phyloP scores from a whole-genome alignment of 129 eudicot genomes.

The Gnaphalium uliginosum region DNA sequence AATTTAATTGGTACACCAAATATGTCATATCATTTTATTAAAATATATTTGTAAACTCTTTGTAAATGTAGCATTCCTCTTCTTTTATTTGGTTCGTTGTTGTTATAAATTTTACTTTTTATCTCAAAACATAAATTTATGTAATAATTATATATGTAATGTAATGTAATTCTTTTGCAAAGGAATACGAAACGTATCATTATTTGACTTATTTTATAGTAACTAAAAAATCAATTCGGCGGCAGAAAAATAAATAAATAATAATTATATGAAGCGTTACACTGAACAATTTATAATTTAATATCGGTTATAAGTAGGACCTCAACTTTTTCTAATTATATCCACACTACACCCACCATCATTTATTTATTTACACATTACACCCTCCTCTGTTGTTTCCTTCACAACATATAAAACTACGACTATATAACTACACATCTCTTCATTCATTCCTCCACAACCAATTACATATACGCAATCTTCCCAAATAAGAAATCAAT shows the following conservation, averaged over 20 bases:
- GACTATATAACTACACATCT: constrained; percentile 1
- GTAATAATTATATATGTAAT: too few relatives aligned
- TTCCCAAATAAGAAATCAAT: neutral
- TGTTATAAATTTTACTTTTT: too few relatives aligned
- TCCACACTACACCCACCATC: constrained; percentile 16
- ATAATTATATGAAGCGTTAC: neutral
- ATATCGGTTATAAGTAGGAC: constrained; percentile 4
- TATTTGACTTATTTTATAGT: too few relatives aligned
- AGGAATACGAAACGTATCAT: too few relatives aligned
- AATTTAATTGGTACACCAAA: too few relatives aligned
- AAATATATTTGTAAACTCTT: too few relatives aligned
- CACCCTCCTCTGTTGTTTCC: constrained; percentile 7
- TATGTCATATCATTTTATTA: too few relatives aligned
- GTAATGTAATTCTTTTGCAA: too few relatives aligned
- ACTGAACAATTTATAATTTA: neutral
- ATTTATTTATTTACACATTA: neutral
- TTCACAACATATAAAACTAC: neutral
- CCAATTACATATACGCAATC: neutral
- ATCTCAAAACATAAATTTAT: too few relatives aligned
- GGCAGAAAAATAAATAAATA: neutral
- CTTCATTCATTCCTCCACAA: constrained; percentile 12
- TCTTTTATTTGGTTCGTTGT: too few relatives aligned
- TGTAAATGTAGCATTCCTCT: too few relatives aligned
- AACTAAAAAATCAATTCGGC: neutral
- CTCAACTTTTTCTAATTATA: constrained; percentile 4